Evolutionary conservation across 2,329 filamentous ascomycete species (phyloP), one percentile per base, ranked within the genome.

Genomic region (Neoascochyta sp.): DNA sequence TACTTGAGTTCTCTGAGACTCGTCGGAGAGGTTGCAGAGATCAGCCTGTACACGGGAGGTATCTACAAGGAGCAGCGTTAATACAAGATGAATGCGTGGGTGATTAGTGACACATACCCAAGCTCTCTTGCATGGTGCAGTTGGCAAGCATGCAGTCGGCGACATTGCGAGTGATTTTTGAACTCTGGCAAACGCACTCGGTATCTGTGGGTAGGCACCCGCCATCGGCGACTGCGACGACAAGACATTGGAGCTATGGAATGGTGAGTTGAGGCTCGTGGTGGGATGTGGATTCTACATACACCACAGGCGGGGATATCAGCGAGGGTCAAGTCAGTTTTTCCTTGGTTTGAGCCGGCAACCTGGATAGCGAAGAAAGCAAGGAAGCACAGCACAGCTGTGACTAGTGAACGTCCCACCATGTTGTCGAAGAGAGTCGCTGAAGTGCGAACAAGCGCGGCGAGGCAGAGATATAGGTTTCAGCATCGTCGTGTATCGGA

Each of bases 91-190:
- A 4, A 7, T 14, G n/a, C 17, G 8, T 4, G 14, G n/a, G 2
- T 13, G 6, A 7, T 10, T 10, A 10, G 5, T 19, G 16, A 27
- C n/a, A n/a, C 37, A 23, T 34, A 44, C 42, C 39, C 11, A 49
- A 24, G 2, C 39, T 36, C 14, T 53, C 51, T 16, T 38, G 41
- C 49, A 55, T 50, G 4, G 49, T 55, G 18, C 51, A 53, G n/a
- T 53, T 53, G 4, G 33, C 37, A 14, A 53, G 46, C 38, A 55
- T 32, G 27, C 51, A 55, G 13, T 36, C 39, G 16, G 44, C 32
- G n/a, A 47, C 13, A 0, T n/a, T 21, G 10, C 38, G 29, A 13
- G 31, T 24, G 10, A 53, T 34, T 1, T 31, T 12, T 6, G 28
- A 17, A 27, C 35, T 46, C 1, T 24, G 15, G 29, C 50, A 54